Base-by-base conservation (phyloP, 1,284 basidiomycete genomes). In the Ganoderma lingzhi region DNA sequence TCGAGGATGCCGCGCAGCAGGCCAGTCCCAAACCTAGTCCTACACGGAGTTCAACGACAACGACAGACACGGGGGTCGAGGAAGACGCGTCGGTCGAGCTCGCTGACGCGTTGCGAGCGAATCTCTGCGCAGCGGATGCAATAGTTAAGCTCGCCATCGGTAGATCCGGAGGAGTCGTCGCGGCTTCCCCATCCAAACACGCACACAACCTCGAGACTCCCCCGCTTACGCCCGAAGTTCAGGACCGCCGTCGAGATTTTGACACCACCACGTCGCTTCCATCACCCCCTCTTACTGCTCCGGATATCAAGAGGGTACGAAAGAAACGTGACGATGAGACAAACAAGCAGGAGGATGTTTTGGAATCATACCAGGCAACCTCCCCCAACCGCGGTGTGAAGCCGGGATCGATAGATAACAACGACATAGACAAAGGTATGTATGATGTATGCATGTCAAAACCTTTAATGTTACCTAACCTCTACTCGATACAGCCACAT, bases 271-370 rank as follows among this genome's bases (percentile, higher is more conserved):
- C 53, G 12, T 71, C 70, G 6, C 70, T 73, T 39, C 70, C 70
- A 6, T 73, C 72, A 14, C 72, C 72, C 12, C 71, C 71, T 1
- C 72, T 63, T 15, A 71, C 72, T 1, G 68, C 58, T 10, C 60
- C 68, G 0, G 44, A 32, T n/a, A 6, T 2, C 10, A 73, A 55
- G 28, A 66, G 42, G 42, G n/a, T 6, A 17, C 64, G 62, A 19
- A 62, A 30, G 28, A 19, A 10, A 35, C 28, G n/a, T 37, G n/a
- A 62, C 9, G 63, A 59, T 12, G 62, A 45, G 15, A 15, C 3
- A 23, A 5, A 39, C 12, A 28, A 30, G 23, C 2, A 42, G 44
- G 48, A 65, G 53, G 19, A 41, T 19, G 53, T 51, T 5, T 35
- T n/a, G 35, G 37, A 59, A 30, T 35, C 39, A 39, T 19, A 35